Evolutionary conservation across 148 eudicot species (phyloP), one percentile per base, ranked within the genome.

Genomic region (Oxyria digyna): DNA sequence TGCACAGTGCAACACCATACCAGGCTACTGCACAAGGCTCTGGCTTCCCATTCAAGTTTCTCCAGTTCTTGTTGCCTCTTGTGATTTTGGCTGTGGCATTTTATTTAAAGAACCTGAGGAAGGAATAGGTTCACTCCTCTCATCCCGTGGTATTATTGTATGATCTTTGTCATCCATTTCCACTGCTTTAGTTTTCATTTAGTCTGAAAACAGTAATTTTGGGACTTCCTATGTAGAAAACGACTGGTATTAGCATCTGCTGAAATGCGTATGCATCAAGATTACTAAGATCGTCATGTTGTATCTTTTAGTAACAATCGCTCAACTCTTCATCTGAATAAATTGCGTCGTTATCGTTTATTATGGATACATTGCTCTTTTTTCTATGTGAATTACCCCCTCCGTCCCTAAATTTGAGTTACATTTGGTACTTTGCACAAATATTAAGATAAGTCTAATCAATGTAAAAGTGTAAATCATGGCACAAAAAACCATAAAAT

Each of bases 61-160:
- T 76, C 69, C 82, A 79, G 55, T 76, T 79, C 69, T 37, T 79
- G 69, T 65, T 79, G 31, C 82, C 82, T 0, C 14, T 79, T 24
- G 0, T 76, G 57, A 57, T 79, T 2, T 46, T 79, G 26, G 79
- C 74, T 23, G 15, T 76, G 11, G 82, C 82, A 8, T 79, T 75
- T 33, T 75, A 55, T 63, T 55, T 75, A 32, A 75, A 73, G 48
- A 68, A 72, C 62, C 62, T 37, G 62, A 79, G 73, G 74, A 76
- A 79, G 64, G 68, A 79, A 26, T 49, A 69, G 71, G 15, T 6
- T 46, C 5, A 26, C 2, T 38, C 31, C 6, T 67, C 8, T n/a
- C n/a, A n/a, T n/a, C n/a, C n/a, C n/a, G n/a, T n/a, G n/a, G n/a
- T n/a, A n/a, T n/a, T n/a, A n/a, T n/a, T 10, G 20, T 33, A 26